Conservation (phyloP, 1,284 basidiomycete genomes). For the Trametes polyzona region DNA sequence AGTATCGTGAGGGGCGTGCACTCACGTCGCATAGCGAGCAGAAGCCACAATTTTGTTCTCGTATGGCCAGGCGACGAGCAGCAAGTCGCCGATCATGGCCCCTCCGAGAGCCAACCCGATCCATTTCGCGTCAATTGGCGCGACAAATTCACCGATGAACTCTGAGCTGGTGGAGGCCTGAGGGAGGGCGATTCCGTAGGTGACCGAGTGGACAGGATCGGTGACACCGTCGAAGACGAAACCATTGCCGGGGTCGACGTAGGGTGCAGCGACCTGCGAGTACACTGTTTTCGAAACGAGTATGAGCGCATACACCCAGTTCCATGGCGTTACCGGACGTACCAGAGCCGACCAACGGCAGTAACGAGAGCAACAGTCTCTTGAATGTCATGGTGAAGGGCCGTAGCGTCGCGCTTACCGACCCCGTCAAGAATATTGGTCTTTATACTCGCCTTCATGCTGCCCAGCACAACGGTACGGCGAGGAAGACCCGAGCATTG, state of each 20-base stretch:
- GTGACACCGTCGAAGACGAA: constrained; percentile 58
- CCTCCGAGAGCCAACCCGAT: constrained; percentile 55
- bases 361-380: constrained; percentile 29
- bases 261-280: constrained; percentile 43
- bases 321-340: not conserved
- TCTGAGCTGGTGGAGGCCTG: constrained; percentile 49
- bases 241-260: constrained; percentile 55
- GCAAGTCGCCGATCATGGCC: constrained; percentile 56
- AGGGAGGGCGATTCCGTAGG: constrained; percentile 58
- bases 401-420: constrained; percentile 8
- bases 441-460: constrained; percentile 12
- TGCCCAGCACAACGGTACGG: constrained; percentile 10
- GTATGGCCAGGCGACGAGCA: constrained; percentile 64
- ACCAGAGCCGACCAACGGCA: constrained; percentile 35
- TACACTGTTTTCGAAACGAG: constrained; percentile 38
- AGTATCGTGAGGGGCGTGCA: not conserved
- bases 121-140: constrained; percentile 57
- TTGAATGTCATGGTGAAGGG: constrained; percentile 26
- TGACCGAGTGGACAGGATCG: constrained; percentile 52
- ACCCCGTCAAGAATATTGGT: not conserved
- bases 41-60: constrained; percentile 53
- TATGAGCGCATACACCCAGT: not conserved
- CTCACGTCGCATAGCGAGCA: constrained; percentile 51
- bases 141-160: constrained; percentile 66
- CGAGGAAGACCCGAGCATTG: constrained; percentile 28